These are phyloP conservation scores for Epichloe festucae DNA, from an alignment of 2,329 filamentous ascomycete genomes.

Conservation along the genomic window DNA sequence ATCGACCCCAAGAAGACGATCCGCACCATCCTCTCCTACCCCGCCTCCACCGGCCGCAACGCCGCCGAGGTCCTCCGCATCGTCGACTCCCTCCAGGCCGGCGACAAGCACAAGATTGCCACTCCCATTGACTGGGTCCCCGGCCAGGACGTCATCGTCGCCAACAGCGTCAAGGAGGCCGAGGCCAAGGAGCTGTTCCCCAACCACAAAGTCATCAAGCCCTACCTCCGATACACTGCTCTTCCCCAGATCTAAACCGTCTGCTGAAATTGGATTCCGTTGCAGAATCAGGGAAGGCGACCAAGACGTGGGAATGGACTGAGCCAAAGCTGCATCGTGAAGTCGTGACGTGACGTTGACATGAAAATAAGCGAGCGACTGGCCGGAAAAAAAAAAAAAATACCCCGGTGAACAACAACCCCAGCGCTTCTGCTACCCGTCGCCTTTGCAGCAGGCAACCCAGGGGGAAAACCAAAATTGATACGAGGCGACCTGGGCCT, in stretches of 20 bases:
- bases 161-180: slow-evolving; percentile 67
- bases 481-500: no score
- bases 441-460: no score
- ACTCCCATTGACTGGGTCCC: slow-evolving; percentile 85
- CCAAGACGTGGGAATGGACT: no score
- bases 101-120: slow-evolving; percentile 77
- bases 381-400: no score
- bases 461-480: no score
- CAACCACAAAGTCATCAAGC: slow-evolving; percentile 55
- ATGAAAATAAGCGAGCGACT: no score
- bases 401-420: no score
- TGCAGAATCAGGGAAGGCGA: no score
- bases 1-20: slow-evolving; percentile 92
- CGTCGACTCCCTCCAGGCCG: slow-evolving; percentile 66
- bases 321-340: no score
- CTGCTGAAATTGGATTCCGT: background rate
- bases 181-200: slow-evolving; percentile 84
- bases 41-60: slow-evolving; percentile 79
- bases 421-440: no score
- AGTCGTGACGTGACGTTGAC: no score
- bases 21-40: slow-evolving; percentile 84
- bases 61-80: slow-evolving; percentile 67
- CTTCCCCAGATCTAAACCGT: slow-evolving; percentile 40
- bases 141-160: slow-evolving; percentile 86
- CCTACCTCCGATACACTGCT: slow-evolving; percentile 62